These are phyloP conservation scores for Rubus parviflorus DNA, from an alignment of 306 rosid genomes.

Conservation along the genomic window DNA sequence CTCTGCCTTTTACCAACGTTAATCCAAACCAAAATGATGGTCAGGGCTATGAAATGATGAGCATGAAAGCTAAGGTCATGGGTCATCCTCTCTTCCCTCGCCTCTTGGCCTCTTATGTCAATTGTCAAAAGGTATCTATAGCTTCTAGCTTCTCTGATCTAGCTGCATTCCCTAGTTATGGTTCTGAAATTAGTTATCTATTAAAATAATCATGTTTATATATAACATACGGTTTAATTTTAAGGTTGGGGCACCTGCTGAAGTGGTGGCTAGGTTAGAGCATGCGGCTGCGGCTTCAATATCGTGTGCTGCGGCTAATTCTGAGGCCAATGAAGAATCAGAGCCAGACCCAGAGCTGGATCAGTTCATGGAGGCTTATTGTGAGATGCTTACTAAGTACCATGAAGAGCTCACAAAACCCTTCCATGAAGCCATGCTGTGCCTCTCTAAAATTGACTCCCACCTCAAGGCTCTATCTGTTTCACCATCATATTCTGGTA, in stretches of 20 bases:
- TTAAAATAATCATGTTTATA: neutral
- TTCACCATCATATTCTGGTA: constrained; percentile 31
- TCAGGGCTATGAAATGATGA: neutral
- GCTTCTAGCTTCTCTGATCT: neutral
- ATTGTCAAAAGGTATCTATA: constrained; percentile 38
- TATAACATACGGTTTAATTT: too few relatives aligned
- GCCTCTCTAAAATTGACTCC: constrained; percentile 38
- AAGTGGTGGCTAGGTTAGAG: constrained; percentile 44
- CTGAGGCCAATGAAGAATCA: neutral
- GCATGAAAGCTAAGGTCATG: constrained; percentile 37
- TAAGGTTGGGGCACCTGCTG: constrained; percentile 51
- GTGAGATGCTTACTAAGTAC: constrained; percentile 53
- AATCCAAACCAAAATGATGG: constrained; percentile 10
- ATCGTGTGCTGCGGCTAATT: neutral
- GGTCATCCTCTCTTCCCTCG: constrained; percentile 45
- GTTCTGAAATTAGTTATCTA: neutral
- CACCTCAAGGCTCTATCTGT: constrained; percentile 39
- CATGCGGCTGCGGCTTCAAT: constrained; percentile 18
- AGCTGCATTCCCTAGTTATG: neutral
- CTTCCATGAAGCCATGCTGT: constrained; percentile 51
- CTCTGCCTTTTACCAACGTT: constrained; percentile 32
- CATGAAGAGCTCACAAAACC: constrained; percentile 51
- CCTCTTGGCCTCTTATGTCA: constrained; percentile 31
- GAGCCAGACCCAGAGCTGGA: constrained; percentile 41
- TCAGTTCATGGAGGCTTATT: constrained; percentile 61